Percentiles rank a stretch among this genome's conserved stretches.
Evolutionary conservation across 257 asterid species (phyloP).

Genomic region (Linderniella brevidens): DNA sequence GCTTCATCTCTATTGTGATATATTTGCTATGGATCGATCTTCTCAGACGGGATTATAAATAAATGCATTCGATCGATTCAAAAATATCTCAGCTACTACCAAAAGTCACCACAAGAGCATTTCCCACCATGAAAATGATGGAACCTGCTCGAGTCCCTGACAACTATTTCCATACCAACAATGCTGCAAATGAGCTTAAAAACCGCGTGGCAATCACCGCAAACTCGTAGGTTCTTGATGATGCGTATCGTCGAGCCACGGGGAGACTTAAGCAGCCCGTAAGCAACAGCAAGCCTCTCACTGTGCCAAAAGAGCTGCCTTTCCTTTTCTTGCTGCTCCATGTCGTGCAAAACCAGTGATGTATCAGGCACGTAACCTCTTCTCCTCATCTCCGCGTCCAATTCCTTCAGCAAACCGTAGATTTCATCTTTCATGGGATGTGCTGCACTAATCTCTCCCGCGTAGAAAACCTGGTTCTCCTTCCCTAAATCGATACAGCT

Average conservation of each 20-base stretch:
- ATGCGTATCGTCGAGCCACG: constrained; percentile 36
- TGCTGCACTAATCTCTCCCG: constrained; percentile 29
- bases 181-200: constrained; percentile 37
- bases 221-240: constrained; percentile 51
- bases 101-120: constrained; percentile 52
- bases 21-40: no score
- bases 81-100: constrained; percentile 23
- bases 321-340: constrained; percentile 61
- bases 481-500: constrained; percentile 49
- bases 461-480: constrained; percentile 50
- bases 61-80: no score
- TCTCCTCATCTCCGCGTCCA: constrained; percentile 52
- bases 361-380: constrained; percentile 62
- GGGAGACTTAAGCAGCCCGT: constrained; percentile 49
- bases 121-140: constrained; percentile 53
- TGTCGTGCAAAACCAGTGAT: constrained; percentile 49
- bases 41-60: no score
- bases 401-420: constrained; percentile 23
- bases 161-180: constrained; percentile 29
- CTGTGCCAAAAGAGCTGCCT: constrained; percentile 80
- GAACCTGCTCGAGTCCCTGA: constrained; percentile 55
- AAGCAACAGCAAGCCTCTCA: constrained; percentile 65
- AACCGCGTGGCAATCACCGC: constrained; percentile 56
- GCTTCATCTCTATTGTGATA: no score
- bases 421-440: constrained; percentile 47